These are phyloP conservation scores for Cladophialophora carrionii DNA, from an alignment of 2,329 filamentous ascomycete species.

Conservation along the genomic window DNA sequence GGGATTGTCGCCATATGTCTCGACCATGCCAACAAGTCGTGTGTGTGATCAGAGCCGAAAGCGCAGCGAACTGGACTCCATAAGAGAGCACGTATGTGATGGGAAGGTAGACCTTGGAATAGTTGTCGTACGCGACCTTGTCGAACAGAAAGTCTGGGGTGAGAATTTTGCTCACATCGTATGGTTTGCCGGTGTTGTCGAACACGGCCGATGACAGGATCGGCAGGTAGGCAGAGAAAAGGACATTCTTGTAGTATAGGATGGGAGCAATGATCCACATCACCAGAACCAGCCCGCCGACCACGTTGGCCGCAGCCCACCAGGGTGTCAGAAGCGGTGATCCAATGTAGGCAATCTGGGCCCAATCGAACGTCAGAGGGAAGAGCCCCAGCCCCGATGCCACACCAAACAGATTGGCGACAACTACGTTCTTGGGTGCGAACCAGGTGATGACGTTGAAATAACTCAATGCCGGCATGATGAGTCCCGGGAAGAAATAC, in stretches of 20 bases:
- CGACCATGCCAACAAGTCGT: conserved; percentile 82
- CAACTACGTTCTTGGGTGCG: conserved; percentile 79
- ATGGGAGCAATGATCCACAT: conserved; percentile 85
- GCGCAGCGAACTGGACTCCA: conserved; percentile 79
- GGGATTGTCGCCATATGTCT: conserved; percentile 79
- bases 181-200: conserved; percentile 78
- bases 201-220: conserved; percentile 84
- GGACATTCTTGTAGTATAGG: conserved; percentile 76
- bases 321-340: conserved; percentile 82
- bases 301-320: conserved; percentile 83
- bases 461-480: conserved; percentile 83
- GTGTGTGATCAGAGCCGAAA: conserved; percentile 78
- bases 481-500: conserved; percentile 80
- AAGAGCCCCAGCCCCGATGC: conserved; percentile 82
- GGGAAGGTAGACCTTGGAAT: conserved; percentile 81
- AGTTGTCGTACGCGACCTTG: conserved; percentile 72
- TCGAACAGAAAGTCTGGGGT: conserved; percentile 79
- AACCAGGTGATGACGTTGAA: conserved; percentile 91
- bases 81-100: conserved; percentile 89
- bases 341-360: conserved; percentile 84
- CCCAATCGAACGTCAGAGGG: conserved; percentile 88
- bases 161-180: conserved; percentile 79
- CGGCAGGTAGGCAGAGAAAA: conserved; percentile 83
- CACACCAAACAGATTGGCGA: conserved; percentile 84
- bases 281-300: conserved; percentile 75